These are phyloP conservation scores for Clonostachys sp. DNA, from an alignment of 2,329 filamentous ascomycete genomes.

Conservation along the genomic window DNA sequence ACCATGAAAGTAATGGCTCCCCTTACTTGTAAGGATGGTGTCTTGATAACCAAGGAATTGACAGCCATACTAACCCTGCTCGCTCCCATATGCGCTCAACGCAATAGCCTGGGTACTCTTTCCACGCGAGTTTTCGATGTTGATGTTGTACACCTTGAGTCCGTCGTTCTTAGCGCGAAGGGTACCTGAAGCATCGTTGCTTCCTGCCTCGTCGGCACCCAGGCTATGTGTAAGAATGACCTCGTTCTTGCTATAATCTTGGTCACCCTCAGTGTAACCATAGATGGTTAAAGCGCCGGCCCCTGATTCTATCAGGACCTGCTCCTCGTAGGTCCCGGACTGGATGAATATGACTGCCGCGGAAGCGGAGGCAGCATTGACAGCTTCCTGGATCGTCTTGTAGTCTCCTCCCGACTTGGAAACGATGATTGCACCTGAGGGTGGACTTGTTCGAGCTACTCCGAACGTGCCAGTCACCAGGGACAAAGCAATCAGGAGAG, in stretches of 20 bases:
- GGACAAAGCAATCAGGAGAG: no score
- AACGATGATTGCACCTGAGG: conserved; percentile 21
- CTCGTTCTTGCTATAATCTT: conserved; percentile 47
- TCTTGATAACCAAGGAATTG: conserved; percentile 43
- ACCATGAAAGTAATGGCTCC: conserved; percentile 40
- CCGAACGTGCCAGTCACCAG: no score
- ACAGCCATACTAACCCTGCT: conserved; percentile 41
- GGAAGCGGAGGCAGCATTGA: conserved; percentile 10
- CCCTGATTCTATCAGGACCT: conserved; percentile 47
- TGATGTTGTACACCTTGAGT: conserved; percentile 60
- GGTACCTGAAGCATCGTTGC: background rate
- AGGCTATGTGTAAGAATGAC: conserved; percentile 42
- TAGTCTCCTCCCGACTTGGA: conserved; percentile 14
- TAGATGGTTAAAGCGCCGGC: conserved; percentile 48
- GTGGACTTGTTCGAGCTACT: conserved; percentile 5
- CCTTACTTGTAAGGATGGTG: conserved; percentile 38
- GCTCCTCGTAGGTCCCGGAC: conserved; percentile 50
- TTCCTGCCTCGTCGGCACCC: background rate
- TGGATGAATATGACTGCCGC: conserved; percentile 13
- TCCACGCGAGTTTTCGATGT: conserved; percentile 41
- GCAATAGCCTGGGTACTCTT: conserved; percentile 41
- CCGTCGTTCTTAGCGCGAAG: conserved; percentile 34
- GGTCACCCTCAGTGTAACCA: conserved; percentile 52
- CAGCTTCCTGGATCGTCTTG: conserved; percentile 12
- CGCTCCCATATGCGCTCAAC: conserved; percentile 30